Conservation (phyloP, 2,329 filamentous ascomycete species). For the Leptographium lundbergii region DNA sequence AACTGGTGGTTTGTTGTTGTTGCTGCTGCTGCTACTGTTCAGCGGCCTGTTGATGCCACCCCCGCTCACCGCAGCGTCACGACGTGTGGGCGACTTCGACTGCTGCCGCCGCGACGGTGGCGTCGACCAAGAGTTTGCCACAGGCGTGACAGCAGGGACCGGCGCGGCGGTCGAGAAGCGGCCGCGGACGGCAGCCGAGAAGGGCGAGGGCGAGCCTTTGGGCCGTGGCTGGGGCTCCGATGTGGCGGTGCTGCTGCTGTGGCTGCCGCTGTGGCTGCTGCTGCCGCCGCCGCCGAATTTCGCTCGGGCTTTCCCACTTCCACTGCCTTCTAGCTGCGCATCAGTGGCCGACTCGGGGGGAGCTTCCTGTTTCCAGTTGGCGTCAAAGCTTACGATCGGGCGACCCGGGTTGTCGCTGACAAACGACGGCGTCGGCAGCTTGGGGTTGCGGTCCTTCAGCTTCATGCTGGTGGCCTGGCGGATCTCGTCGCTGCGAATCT, state of each 20-base stretch:
- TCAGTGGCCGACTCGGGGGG: slow-evolving; percentile 49
- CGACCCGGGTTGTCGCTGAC: slow-evolving; percentile 84
- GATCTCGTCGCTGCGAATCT: slow-evolving; percentile 79
- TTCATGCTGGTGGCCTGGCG: slow-evolving; percentile 81
- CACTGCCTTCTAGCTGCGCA: slow-evolving; percentile 44
- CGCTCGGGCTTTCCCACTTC: slow-evolving; percentile 5
- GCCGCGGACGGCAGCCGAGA: slow-evolving; percentile 9
- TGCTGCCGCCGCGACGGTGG: slow-evolving; percentile 13
- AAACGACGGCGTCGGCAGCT: slow-evolving; percentile 75
- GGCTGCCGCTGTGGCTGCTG: slow-evolving; percentile 11
- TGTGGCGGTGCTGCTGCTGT: slow-evolving; percentile 14
- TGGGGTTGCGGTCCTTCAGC: slow-evolving; percentile 73
- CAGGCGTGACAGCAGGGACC: slow-evolving; percentile 43
- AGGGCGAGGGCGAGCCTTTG: background rate
- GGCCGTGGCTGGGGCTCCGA: slow-evolving; percentile 17
- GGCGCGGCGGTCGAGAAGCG: slow-evolving; percentile 18
- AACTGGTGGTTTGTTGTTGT: slow-evolving; percentile 13
- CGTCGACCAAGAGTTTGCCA: slow-evolving; percentile 29
- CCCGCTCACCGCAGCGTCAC: slow-evolving; percentile 30
- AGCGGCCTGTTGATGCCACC: no score
- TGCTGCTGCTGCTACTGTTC: background rate
- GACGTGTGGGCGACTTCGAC: slow-evolving; percentile 21
- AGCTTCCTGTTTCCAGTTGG: slow-evolving; percentile 51
- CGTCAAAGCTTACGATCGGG: slow-evolving; percentile 95
- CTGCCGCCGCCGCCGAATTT: slow-evolving; percentile 14